A percentile compares a stretch with the other conserved stretches of the same genome.
Conservation (phyloP, 768 basidiomycete species). For the Leccinum subtestaceum region DNA sequence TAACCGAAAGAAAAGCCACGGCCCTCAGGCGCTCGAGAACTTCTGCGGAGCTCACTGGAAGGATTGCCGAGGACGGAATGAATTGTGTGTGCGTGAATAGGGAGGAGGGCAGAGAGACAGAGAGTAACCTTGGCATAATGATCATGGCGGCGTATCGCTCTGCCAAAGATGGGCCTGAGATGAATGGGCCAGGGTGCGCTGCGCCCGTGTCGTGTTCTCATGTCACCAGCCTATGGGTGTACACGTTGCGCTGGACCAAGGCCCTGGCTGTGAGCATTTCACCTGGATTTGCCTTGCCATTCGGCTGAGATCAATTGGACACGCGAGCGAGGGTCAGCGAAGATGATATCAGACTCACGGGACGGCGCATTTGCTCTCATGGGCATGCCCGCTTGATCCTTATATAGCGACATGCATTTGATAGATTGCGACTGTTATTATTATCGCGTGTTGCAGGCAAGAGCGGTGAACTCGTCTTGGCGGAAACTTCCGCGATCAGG, state of each 20-base stretch:
- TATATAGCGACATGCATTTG: constrained; percentile 15
- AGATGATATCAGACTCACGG: constrained; percentile 15
- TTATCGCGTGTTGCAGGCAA: constrained; percentile 3
- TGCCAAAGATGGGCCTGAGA: constrained; percentile 9
- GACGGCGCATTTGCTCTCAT: constrained; percentile 17
- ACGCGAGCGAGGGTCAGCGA: constrained; percentile 17
- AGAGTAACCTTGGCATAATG: constrained; percentile 8
- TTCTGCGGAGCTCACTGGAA: constrained; percentile 4
- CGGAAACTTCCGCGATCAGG: neutral
- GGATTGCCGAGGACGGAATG: constrained; percentile 8
- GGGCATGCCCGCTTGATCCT: constrained; percentile 5
- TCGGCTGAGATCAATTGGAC: constrained; percentile 8
- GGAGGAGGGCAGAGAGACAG: constrained; percentile 7
- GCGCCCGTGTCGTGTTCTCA: constrained; percentile 25
- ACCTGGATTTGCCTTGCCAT: constrained; percentile 8
- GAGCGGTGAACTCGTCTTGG: neutral
- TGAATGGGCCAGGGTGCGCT: constrained; percentile 16
- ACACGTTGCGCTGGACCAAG: constrained; percentile 16
- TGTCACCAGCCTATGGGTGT: constrained; percentile 12
- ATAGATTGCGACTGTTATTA: constrained; percentile 16
- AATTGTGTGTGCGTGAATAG: constrained; percentile 10
- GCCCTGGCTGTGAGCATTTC: constrained; percentile 18
- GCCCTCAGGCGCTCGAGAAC: constrained; percentile 19
- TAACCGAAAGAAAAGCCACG: constrained; percentile 24
- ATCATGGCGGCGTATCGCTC: constrained; percentile 12